Percentiles rank a stretch among this genome's conserved stretches.
phyloP scores from a whole-genome alignment of 305 asterid genomes.

The Andrographis paniculata region DNA sequence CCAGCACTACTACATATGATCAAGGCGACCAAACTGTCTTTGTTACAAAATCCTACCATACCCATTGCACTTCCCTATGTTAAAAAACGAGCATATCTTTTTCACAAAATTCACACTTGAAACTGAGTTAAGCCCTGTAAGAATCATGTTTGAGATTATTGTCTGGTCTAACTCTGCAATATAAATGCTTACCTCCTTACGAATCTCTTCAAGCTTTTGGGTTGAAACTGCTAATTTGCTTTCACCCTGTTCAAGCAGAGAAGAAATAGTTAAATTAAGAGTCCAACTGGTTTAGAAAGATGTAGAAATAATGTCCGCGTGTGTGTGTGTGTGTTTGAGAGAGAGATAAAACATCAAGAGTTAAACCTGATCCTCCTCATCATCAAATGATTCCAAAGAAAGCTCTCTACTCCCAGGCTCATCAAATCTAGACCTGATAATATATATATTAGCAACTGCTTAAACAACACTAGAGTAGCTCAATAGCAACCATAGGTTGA shows the following conservation, averaged over 20 bases:
- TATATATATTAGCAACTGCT: constrained; percentile 11
- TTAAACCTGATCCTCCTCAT: constrained; percentile 40
- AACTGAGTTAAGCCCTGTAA: neutral
- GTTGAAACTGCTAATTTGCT: constrained; percentile 32
- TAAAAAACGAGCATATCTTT: too few relatives aligned
- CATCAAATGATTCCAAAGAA: constrained; percentile 37
- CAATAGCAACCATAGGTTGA: too few relatives aligned
- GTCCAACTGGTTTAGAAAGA: constrained; percentile 9
- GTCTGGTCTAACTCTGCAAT: constrained; percentile 5
- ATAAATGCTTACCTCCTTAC: constrained; percentile 32
- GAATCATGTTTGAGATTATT: constrained; percentile 14
- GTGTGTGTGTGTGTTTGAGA: too few relatives aligned
- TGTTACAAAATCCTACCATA: too few relatives aligned
- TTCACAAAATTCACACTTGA: neutral
- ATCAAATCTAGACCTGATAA: constrained; percentile 36
- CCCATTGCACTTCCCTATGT: too few relatives aligned
- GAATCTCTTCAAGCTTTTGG: constrained; percentile 57
- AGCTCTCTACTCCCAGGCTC: constrained; percentile 36
- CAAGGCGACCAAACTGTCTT: too few relatives aligned
- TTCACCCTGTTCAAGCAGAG: constrained; percentile 32
- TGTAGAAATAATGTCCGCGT: neutral
- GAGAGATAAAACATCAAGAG: constrained; percentile 12
- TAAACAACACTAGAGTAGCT: neutral
- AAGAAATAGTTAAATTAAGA: constrained; percentile 11
- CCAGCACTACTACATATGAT: too few relatives aligned